Conservation (phyloP, 2,329 filamentous ascomycete species). For the Trichoderma koningii region DNA sequence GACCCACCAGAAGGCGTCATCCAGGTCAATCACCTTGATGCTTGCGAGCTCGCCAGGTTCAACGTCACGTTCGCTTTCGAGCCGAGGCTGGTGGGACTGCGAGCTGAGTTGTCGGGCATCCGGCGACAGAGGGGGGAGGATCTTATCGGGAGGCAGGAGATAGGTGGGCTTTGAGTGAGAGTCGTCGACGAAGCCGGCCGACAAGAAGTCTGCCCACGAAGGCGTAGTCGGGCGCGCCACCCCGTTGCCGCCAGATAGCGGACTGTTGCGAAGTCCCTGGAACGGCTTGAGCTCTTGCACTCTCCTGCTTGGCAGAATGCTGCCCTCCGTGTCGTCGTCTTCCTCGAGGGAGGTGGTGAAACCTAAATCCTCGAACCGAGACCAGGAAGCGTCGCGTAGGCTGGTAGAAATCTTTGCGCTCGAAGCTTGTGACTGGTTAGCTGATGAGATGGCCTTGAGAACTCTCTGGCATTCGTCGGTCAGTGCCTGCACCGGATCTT, state of each 20-base stretch:
- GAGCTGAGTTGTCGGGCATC: constrained; percentile 77
- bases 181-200: constrained; percentile 84
- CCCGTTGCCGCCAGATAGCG: constrained; percentile 65
- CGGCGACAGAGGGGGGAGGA: constrained; percentile 75
- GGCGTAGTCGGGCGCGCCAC: constrained; percentile 86
- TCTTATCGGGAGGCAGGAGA: constrained; percentile 86
- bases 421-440: constrained; percentile 80
- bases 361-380: constrained; percentile 91
- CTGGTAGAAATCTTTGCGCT: constrained; percentile 71
- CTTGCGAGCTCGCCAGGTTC: constrained; percentile 94
- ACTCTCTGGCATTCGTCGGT: constrained; percentile 95
- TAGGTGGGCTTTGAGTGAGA: constrained; percentile 66
- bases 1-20: constrained; percentile 99
- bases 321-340: constrained; percentile 65
- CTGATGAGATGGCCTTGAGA: constrained; percentile 80
- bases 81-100: constrained; percentile 74
- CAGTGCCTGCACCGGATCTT: constrained; percentile 83
- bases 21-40: constrained; percentile 80
- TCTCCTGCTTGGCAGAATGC: constrained; percentile 45
- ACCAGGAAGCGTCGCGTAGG: constrained; percentile 88
- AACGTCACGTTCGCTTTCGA: constrained; percentile 68
- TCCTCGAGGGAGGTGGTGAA: constrained; percentile 78
- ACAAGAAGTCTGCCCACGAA: constrained; percentile 97
- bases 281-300: constrained; percentile 34
- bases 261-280: constrained; percentile 61